Evolutionary conservation across 2,329 filamentous ascomycete species (phyloP).

Genomic region (Fusarium subglutinans): DNA sequence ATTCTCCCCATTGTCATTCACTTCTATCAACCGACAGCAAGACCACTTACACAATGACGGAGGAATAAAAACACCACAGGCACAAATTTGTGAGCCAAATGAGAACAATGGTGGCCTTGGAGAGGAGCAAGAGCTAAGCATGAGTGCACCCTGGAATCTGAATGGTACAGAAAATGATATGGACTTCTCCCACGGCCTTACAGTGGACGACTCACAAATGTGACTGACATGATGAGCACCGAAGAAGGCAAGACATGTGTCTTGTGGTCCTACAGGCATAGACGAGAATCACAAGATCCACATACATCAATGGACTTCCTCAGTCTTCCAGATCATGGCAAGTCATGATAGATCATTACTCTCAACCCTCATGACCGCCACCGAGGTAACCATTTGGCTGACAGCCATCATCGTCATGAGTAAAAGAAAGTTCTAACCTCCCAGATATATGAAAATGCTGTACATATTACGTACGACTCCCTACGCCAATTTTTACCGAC

Average conservation of each 20-base stretch:
- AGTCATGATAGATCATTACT: not conserved
- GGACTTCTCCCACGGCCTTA: slow-evolving; percentile 36
- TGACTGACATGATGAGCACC: slow-evolving; percentile 11
- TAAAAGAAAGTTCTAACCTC: not conserved
- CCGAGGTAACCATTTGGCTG: not conserved
- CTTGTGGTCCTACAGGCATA: not conserved
- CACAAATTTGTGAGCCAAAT: slow-evolving; percentile 40
- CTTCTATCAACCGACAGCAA: slow-evolving; percentile 42
- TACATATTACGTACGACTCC: not conserved
- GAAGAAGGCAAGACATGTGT: not conserved
- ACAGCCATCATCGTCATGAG: not conserved
- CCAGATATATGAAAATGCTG: not conserved
- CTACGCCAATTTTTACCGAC: not conserved
- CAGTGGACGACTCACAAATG: slow-evolving; percentile 40
- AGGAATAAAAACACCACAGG: slow-evolving; percentile 39
- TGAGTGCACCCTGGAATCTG: slow-evolving; percentile 40
- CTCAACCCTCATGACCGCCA: not conserved
- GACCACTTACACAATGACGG: slow-evolving; percentile 29
- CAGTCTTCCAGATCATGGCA: not conserved
- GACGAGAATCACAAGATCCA: not conserved
- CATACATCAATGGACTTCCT: not conserved
- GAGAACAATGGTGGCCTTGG: slow-evolving; percentile 24
- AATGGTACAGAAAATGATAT: slow-evolving; percentile 34
- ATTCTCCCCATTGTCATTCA: slow-evolving; percentile 44
- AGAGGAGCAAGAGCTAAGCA: slow-evolving; percentile 39